Percentiles rank a stretch among this genome's conserved stretches.
Conservation (phyloP, 306 rosid species). For the Corylus heterophylla region DNA sequence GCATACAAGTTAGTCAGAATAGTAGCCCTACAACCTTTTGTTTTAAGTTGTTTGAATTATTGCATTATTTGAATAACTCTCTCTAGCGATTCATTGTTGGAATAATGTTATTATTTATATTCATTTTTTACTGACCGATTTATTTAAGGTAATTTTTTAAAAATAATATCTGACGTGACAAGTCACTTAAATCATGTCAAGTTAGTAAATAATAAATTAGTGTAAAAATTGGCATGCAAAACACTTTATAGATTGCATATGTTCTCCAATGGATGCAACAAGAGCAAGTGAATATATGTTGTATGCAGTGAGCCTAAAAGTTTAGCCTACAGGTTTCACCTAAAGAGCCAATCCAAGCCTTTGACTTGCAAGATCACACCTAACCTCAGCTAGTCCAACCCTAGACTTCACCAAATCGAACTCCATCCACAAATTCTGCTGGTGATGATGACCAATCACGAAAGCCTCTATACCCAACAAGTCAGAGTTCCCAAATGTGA, state of each 20-base stretch:
- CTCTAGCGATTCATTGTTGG: too few relatives aligned
- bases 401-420: slow-evolving; percentile 72
- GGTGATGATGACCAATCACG: slow-evolving; percentile 82
- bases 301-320: not conserved
- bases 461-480: slow-evolving; percentile 68
- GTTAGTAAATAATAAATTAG: too few relatives aligned
- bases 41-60: too few relatives aligned
- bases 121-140: too few relatives aligned
- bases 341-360: slow-evolving; percentile 46
- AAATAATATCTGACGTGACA: too few relatives aligned
- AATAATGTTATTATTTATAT: too few relatives aligned
- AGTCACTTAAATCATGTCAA: too few relatives aligned
- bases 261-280: not conserved
- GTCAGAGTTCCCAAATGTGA: slow-evolving; percentile 84
- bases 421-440: slow-evolving; percentile 92
- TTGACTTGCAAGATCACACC: slow-evolving; percentile 70
- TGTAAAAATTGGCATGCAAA: not conserved
- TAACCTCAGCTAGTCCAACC: slow-evolving; percentile 66
- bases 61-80: too few relatives aligned
- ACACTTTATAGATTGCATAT: not conserved
- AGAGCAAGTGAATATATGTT: not conserved
- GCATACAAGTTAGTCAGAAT: too few relatives aligned
- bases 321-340: not conserved
- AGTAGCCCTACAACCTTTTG: too few relatives aligned
- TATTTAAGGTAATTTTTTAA: too few relatives aligned